Conservation (phyloP, 495 filamentous ascomycete genomes). For the Talaromyces nanjingensis region DNA sequence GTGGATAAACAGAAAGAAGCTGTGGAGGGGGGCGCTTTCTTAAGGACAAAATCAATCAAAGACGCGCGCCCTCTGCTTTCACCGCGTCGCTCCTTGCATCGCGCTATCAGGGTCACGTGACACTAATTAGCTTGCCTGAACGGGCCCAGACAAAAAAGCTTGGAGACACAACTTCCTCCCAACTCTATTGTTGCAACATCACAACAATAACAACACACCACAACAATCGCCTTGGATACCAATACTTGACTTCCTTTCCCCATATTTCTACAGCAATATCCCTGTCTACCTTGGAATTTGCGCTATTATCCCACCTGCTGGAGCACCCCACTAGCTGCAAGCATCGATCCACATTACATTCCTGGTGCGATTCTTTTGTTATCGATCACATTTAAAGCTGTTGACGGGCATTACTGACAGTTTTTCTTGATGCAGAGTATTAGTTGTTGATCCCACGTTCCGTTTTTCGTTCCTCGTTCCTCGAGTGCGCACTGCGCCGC, state of each 20-base stretch:
- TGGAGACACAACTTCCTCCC: background rate
- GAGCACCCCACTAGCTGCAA: conserved; percentile 7
- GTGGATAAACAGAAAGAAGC: background rate
- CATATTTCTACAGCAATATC: background rate
- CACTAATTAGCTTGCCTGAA: background rate
- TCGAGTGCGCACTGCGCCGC: conserved; percentile 9
- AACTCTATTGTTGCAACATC: background rate
- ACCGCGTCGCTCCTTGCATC: conserved; percentile 7
- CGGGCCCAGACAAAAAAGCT: conserved; percentile 2
- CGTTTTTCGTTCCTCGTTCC: conserved; percentile 8
- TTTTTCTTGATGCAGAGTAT: background rate
- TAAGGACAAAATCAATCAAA: conserved; percentile 7
- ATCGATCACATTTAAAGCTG: conserved; percentile 1
- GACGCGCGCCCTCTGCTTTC: background rate
- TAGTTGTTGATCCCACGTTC: background rate
- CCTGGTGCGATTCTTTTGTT: conserved; percentile 8
- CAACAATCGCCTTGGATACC: conserved; percentile 4
- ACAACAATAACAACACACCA: conserved; percentile 4
- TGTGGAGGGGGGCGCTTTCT: background rate
- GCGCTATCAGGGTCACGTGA: conserved; percentile 1
- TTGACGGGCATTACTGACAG: conserved; percentile 5
- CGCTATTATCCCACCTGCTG: background rate
- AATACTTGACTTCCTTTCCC: background rate
- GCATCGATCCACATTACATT: conserved; percentile 10
- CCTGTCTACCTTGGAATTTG: conserved; percentile 4